Percentiles rank a stretch among this genome's conserved stretches.
These are phyloP conservation scores for Metschnikowia amazonensis DNA, from an alignment of 805 yeast genomes.

Conservation along the genomic window DNA sequence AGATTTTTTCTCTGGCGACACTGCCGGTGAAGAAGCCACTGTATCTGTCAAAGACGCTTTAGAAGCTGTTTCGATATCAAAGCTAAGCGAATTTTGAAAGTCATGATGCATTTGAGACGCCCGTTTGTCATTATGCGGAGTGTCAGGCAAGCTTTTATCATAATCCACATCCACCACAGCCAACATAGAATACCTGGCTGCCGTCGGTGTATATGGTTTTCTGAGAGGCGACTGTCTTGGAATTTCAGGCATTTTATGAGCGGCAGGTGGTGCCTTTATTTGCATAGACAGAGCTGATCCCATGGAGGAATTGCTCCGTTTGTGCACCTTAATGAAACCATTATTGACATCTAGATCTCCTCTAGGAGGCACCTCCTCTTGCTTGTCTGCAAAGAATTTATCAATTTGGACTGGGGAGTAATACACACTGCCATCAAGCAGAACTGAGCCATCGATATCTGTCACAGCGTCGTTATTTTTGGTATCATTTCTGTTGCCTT, in stretches of 20 bases:
- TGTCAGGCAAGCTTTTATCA: conserved; percentile 15
- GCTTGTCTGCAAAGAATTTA: conserved; percentile 14
- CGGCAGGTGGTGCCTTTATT: not conserved
- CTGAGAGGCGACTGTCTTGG: conserved; percentile 1
- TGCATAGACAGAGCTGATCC: conserved; percentile 9
- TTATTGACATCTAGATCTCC: conserved; percentile 15
- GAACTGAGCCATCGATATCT: not conserved
- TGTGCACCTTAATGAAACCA: conserved; percentile 12
- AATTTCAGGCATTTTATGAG: not conserved
- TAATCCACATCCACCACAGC: conserved; percentile 18
- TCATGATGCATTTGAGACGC: not conserved
- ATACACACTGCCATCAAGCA: not conserved
- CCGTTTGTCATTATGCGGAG: conserved; percentile 8
- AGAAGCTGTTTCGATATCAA: not conserved
- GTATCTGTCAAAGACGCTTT: not conserved
- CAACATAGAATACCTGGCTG: conserved; percentile 14
- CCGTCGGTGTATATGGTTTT: not conserved
- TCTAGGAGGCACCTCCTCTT: conserved; percentile 19
- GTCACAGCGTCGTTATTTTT: not conserved
- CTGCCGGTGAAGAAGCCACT: not conserved
- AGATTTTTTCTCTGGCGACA: conserved; percentile 2
- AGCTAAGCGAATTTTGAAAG: not conserved
- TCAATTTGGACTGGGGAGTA: conserved; percentile 16
- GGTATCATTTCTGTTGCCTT: not conserved
- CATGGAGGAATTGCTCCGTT: conserved; percentile 11